A percentile compares a stretch with the other conserved stretches of the same genome.
phyloP scores from a whole-genome alignment of 2,329 filamentous ascomycete species.

The Colletotrichum sansevieriae region DNA sequence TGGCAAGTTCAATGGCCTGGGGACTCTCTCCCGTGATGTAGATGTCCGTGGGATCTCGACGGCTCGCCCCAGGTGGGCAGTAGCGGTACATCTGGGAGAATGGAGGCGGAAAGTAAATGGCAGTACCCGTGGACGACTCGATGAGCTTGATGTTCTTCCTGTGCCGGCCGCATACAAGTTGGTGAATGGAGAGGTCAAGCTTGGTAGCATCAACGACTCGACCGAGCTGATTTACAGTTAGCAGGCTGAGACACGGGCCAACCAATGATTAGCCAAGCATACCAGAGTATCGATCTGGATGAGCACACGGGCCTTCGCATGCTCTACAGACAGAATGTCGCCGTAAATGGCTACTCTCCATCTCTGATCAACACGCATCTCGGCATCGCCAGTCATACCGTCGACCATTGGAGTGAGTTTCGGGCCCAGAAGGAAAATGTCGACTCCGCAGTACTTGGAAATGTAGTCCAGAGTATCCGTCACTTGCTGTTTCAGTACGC shows the following conservation, averaged over 20 bases:
- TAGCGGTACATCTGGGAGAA: slow-evolving; percentile 95
- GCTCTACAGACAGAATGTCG: slow-evolving; percentile 93
- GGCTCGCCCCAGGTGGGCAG: slow-evolving; percentile 82
- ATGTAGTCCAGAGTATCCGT: slow-evolving; percentile 89
- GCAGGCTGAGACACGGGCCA: slow-evolving; percentile 16
- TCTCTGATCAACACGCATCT: slow-evolving; percentile 88
- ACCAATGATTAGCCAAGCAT: slow-evolving; percentile 44
- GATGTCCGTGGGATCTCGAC: slow-evolving; percentile 88
- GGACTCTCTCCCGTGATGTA: slow-evolving; percentile 93
- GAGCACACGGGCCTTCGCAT: slow-evolving; percentile 94
- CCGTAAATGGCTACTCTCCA: slow-evolving; percentile 95
- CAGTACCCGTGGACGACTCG: slow-evolving; percentile 93
- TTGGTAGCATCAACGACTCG: slow-evolving; percentile 83
- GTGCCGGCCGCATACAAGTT: slow-evolving; percentile 90
- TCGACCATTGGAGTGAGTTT: slow-evolving; percentile 85
- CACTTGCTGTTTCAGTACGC: slow-evolving; percentile 77
- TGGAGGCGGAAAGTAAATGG: slow-evolving; percentile 96
- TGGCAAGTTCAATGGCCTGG: slow-evolving; percentile 88
- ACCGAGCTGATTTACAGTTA: slow-evolving; percentile 66
- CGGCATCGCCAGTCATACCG: slow-evolving; percentile 80
- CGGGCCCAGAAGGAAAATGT: slow-evolving; percentile 95
- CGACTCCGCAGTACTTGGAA: slow-evolving; percentile 89
- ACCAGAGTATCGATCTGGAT: slow-evolving; percentile 98
- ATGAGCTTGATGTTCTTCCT: slow-evolving; percentile 98
- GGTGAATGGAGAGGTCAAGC: slow-evolving; percentile 89